phyloP scores from a whole-genome alignment of 495 filamentous ascomycete species.

The Xylaria curta region DNA sequence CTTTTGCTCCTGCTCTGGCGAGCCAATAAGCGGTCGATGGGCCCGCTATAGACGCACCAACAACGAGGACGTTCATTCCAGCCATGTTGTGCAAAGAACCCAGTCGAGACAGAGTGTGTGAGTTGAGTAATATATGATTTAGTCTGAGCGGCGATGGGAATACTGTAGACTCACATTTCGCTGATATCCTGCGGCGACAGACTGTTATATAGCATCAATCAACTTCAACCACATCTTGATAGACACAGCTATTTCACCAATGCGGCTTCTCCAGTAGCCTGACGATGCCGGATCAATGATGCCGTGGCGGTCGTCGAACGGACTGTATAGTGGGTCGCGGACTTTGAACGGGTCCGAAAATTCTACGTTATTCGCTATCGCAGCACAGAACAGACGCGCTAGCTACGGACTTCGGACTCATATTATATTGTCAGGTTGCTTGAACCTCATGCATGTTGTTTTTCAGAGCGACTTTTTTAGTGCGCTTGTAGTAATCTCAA shows the following conservation, averaged over 20 bases:
- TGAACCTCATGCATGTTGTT: not conserved
- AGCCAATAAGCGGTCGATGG: constrained; percentile 32
- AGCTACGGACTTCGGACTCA: not conserved
- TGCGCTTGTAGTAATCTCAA: not conserved
- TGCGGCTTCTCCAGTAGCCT: not conserved
- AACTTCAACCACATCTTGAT: not conserved
- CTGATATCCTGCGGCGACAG: not conserved
- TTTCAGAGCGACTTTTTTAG: not conserved
- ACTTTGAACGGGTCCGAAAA: constrained; percentile 1
- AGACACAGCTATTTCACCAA: not conserved
- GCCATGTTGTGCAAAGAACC: constrained; percentile 36
- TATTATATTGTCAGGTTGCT: not conserved
- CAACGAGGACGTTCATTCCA: constrained; percentile 43
- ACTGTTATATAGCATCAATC: not conserved
- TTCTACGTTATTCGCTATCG: not conserved
- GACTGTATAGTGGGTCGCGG: constrained; percentile 12
- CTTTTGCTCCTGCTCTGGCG: constrained; percentile 29
- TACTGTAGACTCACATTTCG: not conserved
- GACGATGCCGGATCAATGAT: not conserved
- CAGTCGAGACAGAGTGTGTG: not conserved
- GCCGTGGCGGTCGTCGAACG: constrained; percentile 8
- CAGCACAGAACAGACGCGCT: not conserved
- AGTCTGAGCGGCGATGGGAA: not conserved
- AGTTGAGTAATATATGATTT: not conserved
- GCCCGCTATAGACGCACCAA: constrained; percentile 52